A percentile compares a stretch with the other conserved stretches of the same genome.
These are phyloP conservation scores for Scenedesmus sp. DNA, from an alignment of 163 green algal species.

Conservation along the genomic window DNA sequence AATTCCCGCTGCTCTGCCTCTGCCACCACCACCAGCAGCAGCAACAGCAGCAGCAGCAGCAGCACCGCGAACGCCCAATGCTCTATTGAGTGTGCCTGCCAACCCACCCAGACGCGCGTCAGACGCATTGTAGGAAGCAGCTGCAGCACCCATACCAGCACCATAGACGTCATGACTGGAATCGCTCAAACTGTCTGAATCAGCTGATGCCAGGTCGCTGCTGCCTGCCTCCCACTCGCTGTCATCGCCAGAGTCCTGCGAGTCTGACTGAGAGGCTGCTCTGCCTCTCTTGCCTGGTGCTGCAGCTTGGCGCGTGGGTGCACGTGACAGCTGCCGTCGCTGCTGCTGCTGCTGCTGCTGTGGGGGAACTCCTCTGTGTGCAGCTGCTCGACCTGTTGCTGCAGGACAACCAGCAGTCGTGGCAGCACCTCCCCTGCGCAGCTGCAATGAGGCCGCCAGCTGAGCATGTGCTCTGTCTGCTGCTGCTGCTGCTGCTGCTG, in stretches of 20 bases:
- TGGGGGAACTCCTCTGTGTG: not conserved
- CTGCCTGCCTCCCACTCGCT: slow-evolving; percentile 1
- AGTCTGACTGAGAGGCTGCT: not conserved
- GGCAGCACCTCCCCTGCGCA: not conserved
- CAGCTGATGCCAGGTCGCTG: not conserved
- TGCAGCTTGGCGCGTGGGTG: not conserved
- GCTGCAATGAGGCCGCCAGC: not conserved
- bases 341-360: slow-evolving; percentile 16
- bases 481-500: not conserved
- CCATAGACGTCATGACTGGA: not conserved
- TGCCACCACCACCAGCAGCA: not conserved
- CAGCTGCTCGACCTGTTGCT: not conserved
- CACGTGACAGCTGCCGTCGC: not conserved
- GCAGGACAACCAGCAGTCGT: not conserved
- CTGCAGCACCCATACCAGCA: not conserved
- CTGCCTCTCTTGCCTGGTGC: not conserved
- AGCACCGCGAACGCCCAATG: too few species aligned
- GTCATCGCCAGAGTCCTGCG: not conserved
- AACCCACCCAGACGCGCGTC: not conserved
- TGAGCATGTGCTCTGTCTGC: not conserved
- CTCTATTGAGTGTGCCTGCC: not conserved
- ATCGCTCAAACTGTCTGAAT: not conserved
- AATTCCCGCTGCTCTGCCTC: not conserved
- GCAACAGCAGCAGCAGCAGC: not conserved
- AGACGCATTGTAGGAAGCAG: not conserved